Evolutionary conservation across 108 stramenopile species (phyloP).

Genomic region (Phaeodactylum tricornutum): DNA sequence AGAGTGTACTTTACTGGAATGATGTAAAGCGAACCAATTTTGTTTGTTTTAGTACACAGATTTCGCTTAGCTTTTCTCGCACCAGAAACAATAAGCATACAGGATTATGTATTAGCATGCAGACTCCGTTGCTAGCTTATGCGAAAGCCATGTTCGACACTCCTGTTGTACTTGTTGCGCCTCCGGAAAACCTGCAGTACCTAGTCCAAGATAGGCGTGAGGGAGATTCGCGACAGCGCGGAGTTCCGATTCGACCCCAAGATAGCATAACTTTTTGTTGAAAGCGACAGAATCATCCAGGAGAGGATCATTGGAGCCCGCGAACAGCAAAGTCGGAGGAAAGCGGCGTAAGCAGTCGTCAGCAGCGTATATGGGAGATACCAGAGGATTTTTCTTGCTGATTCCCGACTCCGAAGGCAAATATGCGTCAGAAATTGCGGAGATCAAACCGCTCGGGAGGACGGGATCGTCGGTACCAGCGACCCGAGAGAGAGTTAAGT

Average conservation of each 20-base stretch:
- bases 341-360: slow-evolving; percentile 44
- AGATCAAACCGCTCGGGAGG: slow-evolving; percentile 56
- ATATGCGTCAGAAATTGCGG: slow-evolving; percentile 67
- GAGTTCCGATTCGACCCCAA: slow-evolving; percentile 55
- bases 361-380: slow-evolving; percentile 68
- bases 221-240: slow-evolving; percentile 66
- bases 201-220: slow-evolving; percentile 74
- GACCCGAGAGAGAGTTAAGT: slow-evolving; percentile 50
- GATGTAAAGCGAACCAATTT: too few relatives aligned
- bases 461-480: slow-evolving; percentile 68
- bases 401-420: slow-evolving; percentile 23
- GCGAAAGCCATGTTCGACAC: slow-evolving; percentile 48
- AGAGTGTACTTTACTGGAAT: too few relatives aligned
- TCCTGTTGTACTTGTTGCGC: slow-evolving; percentile 55
- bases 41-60: too few relatives aligned
- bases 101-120: too few relatives aligned
- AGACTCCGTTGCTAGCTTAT: too few relatives aligned
- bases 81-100: too few relatives aligned
- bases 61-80: too few relatives aligned
- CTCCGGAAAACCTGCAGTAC: slow-evolving; percentile 70
- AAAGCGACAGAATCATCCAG: slow-evolving; percentile 82
- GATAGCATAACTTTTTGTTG: slow-evolving; percentile 47
- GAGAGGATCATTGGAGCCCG: slow-evolving; percentile 66
- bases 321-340: slow-evolving; percentile 58
- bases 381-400: slow-evolving; percentile 47